phyloP scores from a whole-genome alignment of 768 basidiomycete genomes.

The Amanita rimosa region DNA sequence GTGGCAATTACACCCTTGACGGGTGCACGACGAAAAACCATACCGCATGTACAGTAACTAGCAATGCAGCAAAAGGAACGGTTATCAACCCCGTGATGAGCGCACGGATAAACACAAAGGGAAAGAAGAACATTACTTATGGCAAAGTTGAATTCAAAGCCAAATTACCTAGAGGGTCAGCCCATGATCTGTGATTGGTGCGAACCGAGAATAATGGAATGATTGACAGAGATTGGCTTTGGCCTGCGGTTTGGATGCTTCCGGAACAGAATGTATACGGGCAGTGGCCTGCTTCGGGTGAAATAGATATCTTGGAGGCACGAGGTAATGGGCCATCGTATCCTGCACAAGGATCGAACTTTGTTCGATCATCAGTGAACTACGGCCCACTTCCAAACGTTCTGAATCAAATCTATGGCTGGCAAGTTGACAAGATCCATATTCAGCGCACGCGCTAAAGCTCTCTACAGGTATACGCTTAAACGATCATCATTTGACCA shows the following conservation, averaged over 20 bases:
- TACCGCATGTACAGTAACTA: slow-evolving; percentile 27
- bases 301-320: slow-evolving; percentile 48
- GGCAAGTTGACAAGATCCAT: slow-evolving; percentile 40
- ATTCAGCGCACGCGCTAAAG: slow-evolving; percentile 23
- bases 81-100: slow-evolving; percentile 70
- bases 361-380: slow-evolving; percentile 48
- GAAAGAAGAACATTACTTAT: slow-evolving; percentile 43
- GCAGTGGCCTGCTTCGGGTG: slow-evolving; percentile 45
- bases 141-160: slow-evolving; percentile 55
- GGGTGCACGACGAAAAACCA: slow-evolving; percentile 39
- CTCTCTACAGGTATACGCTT: slow-evolving; percentile 17
- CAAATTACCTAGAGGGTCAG: slow-evolving; percentile 43
- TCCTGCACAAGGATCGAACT: slow-evolving; percentile 44
- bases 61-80: slow-evolving; percentile 25
- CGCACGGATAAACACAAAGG: slow-evolving; percentile 62
- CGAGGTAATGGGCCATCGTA: slow-evolving; percentile 53
- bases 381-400: slow-evolving; percentile 48
- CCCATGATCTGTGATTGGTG: slow-evolving; percentile 22
- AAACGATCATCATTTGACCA: slow-evolving; percentile 39
- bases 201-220: background rate
- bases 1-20: slow-evolving; percentile 52
- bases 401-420: slow-evolving; percentile 48
- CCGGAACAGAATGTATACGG: slow-evolving; percentile 56
- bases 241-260: slow-evolving; percentile 70
- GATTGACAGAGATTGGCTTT: slow-evolving; percentile 46